Percentiles rank a stretch among this genome's conserved stretches.
Evolutionary conservation across 345 rosid genomes (phyloP).

Genomic region (Syzygium jambos): DNA sequence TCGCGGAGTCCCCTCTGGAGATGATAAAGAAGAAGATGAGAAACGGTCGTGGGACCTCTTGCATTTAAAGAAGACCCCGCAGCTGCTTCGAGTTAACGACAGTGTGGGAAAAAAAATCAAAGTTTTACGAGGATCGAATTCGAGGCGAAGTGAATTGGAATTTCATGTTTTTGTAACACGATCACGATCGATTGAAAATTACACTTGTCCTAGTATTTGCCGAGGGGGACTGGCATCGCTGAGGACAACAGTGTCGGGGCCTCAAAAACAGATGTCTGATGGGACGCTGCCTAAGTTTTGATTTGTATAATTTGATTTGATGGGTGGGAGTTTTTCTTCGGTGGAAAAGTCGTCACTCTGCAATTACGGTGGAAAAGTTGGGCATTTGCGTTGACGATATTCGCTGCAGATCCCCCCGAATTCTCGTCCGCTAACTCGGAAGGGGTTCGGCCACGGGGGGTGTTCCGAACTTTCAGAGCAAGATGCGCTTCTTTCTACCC

Average conservation of each 20-base stretch:
- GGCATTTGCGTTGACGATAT: neutral
- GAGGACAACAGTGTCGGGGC: neutral
- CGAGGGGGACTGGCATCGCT: neutral
- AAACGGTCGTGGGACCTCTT: neutral
- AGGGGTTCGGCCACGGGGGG: neutral
- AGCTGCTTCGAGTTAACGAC: neutral
- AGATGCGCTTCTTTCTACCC: neutral
- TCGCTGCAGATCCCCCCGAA: too few relatives aligned
- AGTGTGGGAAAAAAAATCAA: neutral
- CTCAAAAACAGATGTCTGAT: neutral
- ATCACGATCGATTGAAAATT: neutral
- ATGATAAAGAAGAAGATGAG: neutral
- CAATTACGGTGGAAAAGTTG: neutral
- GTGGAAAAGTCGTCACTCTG: neutral
- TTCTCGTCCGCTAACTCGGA: neutral
- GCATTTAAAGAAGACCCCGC: neutral
- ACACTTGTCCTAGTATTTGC: neutral
- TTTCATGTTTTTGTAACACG: neutral
- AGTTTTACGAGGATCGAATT: too few relatives aligned
- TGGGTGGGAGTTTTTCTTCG: neutral
- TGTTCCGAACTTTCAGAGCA: neutral
- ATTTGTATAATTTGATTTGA: neutral
- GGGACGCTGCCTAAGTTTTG: neutral
- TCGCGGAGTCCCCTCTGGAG: neutral
- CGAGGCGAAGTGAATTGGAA: neutral